These are phyloP conservation scores for Ustilago cynodontis DNA, from an alignment of 1,284 basidiomycete species.

Conservation along the genomic window DNA sequence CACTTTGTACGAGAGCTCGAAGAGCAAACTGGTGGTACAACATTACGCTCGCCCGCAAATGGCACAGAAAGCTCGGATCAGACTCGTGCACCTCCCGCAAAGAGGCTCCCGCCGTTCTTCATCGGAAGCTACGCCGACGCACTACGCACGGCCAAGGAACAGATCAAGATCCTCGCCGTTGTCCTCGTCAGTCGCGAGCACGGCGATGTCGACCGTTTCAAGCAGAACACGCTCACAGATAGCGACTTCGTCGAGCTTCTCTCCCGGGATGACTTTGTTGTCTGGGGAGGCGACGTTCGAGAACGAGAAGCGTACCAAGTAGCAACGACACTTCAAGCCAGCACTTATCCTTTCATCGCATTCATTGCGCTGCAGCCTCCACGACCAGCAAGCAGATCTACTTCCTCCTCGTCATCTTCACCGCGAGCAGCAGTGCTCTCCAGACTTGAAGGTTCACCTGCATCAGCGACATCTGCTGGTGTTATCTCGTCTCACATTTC, in stretches of 20 bases:
- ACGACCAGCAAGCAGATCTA: conserved; percentile 37
- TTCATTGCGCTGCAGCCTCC: conserved; percentile 86
- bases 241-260: conserved; percentile 77
- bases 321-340: conserved; percentile 84
- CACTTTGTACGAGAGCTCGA: conserved; percentile 50
- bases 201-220: conserved; percentile 87
- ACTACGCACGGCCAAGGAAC: conserved; percentile 78
- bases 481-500: conserved; percentile 54
- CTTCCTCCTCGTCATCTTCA: conserved; percentile 16
- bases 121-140: conserved; percentile 86
- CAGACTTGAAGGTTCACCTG: conserved; percentile 57
- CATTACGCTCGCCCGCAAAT: conserved; percentile 12
- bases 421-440: conserved; percentile 60
- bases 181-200: conserved; percentile 91
- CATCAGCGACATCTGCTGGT: conserved; percentile 44
- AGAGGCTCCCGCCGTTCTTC: conserved; percentile 74
- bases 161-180: conserved; percentile 82
- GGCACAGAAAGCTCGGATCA: not conserved
- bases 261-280: conserved; percentile 78
- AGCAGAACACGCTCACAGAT: conserved; percentile 84
- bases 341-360: conserved; percentile 90
- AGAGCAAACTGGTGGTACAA: conserved; percentile 32
- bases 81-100: conserved; percentile 19
- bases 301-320: conserved; percentile 87
- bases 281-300: conserved; percentile 87